Base-by-base conservation (phyloP, 2,329 filamentous ascomycete species). In the Myriosclerotinia scirpicola region DNA sequence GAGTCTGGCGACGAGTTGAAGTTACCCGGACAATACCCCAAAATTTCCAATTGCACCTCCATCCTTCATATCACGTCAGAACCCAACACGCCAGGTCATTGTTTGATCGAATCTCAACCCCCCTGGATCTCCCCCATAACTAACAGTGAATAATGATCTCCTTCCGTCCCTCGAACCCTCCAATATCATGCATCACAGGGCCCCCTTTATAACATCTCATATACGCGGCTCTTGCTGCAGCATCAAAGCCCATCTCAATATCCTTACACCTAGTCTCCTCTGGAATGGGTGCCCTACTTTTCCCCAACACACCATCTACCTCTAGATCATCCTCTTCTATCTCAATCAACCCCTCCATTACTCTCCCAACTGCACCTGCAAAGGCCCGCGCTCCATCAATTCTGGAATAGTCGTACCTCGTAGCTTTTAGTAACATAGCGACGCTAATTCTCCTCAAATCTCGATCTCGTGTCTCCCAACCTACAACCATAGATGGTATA, bases 391-490 rank as follows among this genome's bases (percentile, higher is more conserved):
- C 14, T 20, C 11, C 61, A 17, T 40, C 53, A 44, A 12, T 26
- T n/a, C 30, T 50, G 22, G 34, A 26, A 42, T 22, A 15, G 5
- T 50, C 42, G 26, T 56, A 7, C 9, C 46, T 22, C 12, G 8
- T n/a, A 38, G 34, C 42, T 15, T 36, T 55, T 52, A 72, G 59
- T 9, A 73, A 66, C 38, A 73, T 64, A 30, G 69, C 54, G 38
- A 74, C 68, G 4, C 68, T 69, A 40, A 71, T 61, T n/a, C 66
- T 52, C n/a, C 71, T 38, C 12, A 73, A 53, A 2, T 67, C 53
- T 40, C 70, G 64, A 52, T 73, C 69, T 5, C 71, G 56, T 22
- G 69, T 72, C 20, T 70, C 67, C 71, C 71, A 73, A 4, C 71
- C 71, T 0, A 73, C 68, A 36, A 69, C 69, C 63, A 72, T 68